Evolutionary conservation across 257 asterid genomes (phyloP).

Genomic region (Nicotiana tabacum): DNA sequence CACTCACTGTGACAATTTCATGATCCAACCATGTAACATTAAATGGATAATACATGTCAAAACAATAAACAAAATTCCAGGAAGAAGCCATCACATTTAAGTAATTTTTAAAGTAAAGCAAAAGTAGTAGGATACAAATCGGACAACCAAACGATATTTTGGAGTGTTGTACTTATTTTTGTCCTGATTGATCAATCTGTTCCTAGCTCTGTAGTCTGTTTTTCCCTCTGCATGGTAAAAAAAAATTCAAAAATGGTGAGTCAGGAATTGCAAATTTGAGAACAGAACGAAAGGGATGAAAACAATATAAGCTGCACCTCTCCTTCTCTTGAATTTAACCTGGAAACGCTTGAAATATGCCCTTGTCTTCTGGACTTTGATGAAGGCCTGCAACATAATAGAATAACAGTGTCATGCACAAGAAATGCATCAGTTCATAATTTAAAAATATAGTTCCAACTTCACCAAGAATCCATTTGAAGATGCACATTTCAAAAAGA

Average conservation of each 20-base stretch:
- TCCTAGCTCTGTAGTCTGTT: slow-evolving; percentile 77
- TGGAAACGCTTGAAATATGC: slow-evolving; percentile 76
- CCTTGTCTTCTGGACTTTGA: slow-evolving; percentile 59
- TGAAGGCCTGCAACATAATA: slow-evolving; percentile 41
- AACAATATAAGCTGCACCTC: slow-evolving; percentile 31
- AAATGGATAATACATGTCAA: background rate
- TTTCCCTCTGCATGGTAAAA: slow-evolving; percentile 45
- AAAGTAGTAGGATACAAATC: slow-evolving; percentile 53
- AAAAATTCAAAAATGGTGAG: background rate
- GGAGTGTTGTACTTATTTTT: slow-evolving; percentile 75
- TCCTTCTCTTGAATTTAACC: slow-evolving; percentile 74
- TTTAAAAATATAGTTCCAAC: too few relatives aligned
- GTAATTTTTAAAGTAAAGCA: background rate
- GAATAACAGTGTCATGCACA: background rate
- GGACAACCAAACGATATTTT: slow-evolving; percentile 59
- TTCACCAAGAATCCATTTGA: too few relatives aligned
- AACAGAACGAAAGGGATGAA: background rate
- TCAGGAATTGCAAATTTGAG: background rate
- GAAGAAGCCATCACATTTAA: background rate
- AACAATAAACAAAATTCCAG: background rate
- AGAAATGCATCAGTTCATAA: background rate
- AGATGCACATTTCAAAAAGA: too few relatives aligned
- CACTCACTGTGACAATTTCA: background rate
- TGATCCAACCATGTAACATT: background rate
- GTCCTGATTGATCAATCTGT: slow-evolving; percentile 65